Percentiles rank a stretch among this genome's conserved stretches.
Conservation (phyloP, 345 rosid genomes). For the Cardamine occulta region DNA sequence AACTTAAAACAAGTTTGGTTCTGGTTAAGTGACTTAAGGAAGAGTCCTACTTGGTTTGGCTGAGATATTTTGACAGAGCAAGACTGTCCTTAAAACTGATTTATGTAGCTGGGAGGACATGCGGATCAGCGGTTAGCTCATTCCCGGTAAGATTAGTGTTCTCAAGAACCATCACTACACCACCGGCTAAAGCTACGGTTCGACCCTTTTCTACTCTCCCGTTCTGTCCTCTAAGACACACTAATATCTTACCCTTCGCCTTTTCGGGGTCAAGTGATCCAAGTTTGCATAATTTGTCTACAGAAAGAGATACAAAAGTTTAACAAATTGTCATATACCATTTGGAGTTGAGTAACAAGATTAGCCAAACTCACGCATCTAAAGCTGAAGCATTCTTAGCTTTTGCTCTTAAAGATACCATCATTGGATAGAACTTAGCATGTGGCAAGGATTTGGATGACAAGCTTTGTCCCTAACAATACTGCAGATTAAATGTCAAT, state of each 20-base stretch:
- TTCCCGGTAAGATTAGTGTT: conserved; percentile 51
- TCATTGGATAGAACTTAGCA: conserved; percentile 57
- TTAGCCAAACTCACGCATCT: conserved; percentile 62
- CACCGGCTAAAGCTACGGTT: conserved; percentile 68
- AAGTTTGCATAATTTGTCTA: conserved; percentile 57
- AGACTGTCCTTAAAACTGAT: conserved; percentile 56
- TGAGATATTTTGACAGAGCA: conserved; percentile 55
- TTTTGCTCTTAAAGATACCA: conserved; percentile 60
- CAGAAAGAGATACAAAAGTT: conserved; percentile 26
- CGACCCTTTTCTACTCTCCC: conserved; percentile 63
- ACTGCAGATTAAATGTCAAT: not conserved
- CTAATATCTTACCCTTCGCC: conserved; percentile 72
- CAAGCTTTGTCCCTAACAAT: conserved; percentile 78
- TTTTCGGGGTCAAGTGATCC: conserved; percentile 67
- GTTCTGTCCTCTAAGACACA: conserved; percentile 65
- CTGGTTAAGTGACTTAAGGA: not conserved
- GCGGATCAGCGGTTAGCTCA: conserved; percentile 59
- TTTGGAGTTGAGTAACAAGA: not conserved
- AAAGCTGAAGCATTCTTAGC: conserved; percentile 51
- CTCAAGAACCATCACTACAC: conserved; percentile 78
- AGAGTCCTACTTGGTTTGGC: conserved; percentile 51
- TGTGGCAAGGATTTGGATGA: conserved; percentile 51
- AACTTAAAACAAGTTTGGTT: not conserved
- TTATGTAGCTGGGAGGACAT: conserved; percentile 77
- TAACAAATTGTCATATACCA: not conserved